phyloP scores from a whole-genome alignment of 2,329 filamentous ascomycete species.

The Colletotrichum spaethianum region DNA sequence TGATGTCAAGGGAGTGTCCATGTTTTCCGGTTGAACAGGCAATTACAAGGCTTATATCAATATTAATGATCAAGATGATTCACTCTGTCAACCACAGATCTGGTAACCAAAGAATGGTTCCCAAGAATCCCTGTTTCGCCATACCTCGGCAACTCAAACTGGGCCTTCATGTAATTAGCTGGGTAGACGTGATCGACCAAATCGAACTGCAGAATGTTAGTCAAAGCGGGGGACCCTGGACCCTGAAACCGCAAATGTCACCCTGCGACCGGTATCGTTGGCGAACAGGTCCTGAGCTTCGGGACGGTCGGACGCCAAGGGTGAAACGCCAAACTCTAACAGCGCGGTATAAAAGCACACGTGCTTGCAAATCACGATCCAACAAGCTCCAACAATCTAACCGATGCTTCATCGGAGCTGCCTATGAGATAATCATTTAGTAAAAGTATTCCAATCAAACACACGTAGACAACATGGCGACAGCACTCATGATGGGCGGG shows the following conservation, averaged over 20 bases:
- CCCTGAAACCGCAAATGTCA: constrained; percentile 6
- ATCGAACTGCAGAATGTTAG: background rate
- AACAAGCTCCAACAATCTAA: background rate
- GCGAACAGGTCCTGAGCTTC: constrained; percentile 2
- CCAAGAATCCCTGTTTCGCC: background rate
- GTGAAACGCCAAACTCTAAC: constrained; percentile 33
- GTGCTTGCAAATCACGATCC: background rate
- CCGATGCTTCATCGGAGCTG: background rate
- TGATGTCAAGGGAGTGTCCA: background rate
- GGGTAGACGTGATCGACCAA: background rate
- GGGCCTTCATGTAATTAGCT: background rate
- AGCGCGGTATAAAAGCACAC: background rate
- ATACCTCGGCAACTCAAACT: constrained; percentile 13
- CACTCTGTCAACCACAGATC: background rate
- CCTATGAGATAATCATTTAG: no score
- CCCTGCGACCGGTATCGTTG: constrained; percentile 5
- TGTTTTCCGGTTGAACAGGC: background rate
- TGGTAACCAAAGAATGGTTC: background rate
- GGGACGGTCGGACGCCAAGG: constrained; percentile 26
- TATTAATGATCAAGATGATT: background rate
- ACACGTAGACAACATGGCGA: constrained; percentile 20
- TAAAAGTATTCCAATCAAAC: no score
- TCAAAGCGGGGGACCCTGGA: constrained; percentile 12
- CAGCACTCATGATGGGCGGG: constrained; percentile 31
- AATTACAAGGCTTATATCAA: background rate